Conservation (phyloP, 768 basidiomycete species). For the Tricholoma hemisulphureum region DNA sequence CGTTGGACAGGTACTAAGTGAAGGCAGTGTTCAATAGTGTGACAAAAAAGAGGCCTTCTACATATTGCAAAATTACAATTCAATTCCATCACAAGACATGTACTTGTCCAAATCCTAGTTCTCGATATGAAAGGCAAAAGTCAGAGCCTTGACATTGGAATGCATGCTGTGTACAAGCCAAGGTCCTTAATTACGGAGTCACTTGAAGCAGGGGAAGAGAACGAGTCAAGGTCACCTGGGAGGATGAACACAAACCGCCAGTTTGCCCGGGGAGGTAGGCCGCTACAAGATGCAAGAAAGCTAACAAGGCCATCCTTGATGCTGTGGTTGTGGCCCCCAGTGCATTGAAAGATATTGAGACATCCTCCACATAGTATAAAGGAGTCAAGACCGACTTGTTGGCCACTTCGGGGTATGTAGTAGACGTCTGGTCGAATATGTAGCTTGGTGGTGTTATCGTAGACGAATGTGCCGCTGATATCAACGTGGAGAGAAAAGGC, state of each 20-base stretch:
- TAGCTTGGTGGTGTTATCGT: neutral
- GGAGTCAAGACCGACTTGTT: neutral
- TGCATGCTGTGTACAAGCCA: neutral
- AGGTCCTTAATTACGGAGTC: slow-evolving; percentile 7
- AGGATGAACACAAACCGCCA: slow-evolving; percentile 9
- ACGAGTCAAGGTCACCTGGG: slow-evolving; percentile 7
- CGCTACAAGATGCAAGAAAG: slow-evolving; percentile 9
- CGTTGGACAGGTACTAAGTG: no score
- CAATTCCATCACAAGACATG: neutral
- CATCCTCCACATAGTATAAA: neutral
- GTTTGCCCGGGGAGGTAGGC: slow-evolving; percentile 9
- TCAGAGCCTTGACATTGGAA: neutral
- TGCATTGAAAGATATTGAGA: neutral
- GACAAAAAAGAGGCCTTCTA: no score
- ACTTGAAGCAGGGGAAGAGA: slow-evolving; percentile 8
- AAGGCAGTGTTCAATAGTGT: no score
- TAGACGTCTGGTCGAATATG: neutral
- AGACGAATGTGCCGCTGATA: neutral
- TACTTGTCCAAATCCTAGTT: neutral
- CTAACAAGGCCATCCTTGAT: slow-evolving; percentile 6
- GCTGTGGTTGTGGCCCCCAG: neutral
- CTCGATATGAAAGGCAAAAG: neutral
- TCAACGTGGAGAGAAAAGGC: neutral
- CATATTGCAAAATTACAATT: neutral
- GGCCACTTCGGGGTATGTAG: neutral